These are phyloP conservation scores for Rusavskia elegans DNA, from an alignment of 495 filamentous ascomycete species.

Conservation along the genomic window DNA sequence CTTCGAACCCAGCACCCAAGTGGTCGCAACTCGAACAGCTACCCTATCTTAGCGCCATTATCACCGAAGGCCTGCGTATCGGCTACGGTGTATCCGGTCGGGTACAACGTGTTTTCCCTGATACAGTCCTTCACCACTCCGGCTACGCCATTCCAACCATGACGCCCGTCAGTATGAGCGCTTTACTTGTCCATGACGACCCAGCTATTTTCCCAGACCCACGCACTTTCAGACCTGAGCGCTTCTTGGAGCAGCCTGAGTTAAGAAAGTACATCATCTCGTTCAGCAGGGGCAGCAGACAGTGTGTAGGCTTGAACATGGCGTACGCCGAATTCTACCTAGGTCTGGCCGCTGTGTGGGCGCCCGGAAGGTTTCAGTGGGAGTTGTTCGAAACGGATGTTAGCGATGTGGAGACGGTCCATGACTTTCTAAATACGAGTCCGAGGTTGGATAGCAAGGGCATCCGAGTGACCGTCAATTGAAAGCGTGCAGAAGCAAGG, in stretches of 20 bases:
- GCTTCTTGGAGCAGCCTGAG: constrained; percentile 18
- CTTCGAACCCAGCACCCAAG: constrained; percentile 1
- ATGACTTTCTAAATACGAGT: constrained; percentile 9
- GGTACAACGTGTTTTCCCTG: constrained; percentile 18
- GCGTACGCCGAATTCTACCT: constrained; percentile 13
- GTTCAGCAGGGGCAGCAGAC: constrained; percentile 30
- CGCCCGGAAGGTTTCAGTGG: constrained; percentile 4
- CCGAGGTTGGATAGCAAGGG: constrained; percentile 9
- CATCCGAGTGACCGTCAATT: constrained; percentile 5
- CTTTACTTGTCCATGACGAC: constrained; percentile 22
- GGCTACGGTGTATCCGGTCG: constrained; percentile 16
- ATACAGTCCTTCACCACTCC: constrained; percentile 4
- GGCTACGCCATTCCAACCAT: neutral
- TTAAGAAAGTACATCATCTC: constrained; percentile 26
- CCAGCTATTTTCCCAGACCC: constrained; percentile 25
- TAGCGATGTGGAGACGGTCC: constrained; percentile 9
- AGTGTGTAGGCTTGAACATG: constrained; percentile 32
- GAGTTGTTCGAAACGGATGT: constrained; percentile 10
- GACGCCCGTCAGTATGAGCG: constrained; percentile 28
- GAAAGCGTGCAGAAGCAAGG: neutral
- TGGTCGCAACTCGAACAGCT: constrained; percentile 26
- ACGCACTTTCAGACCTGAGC: constrained; percentile 24
- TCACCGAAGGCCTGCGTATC: constrained; percentile 20
- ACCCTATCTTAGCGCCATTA: constrained; percentile 24
- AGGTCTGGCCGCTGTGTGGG: constrained; percentile 6